Percentiles rank a stretch among this genome's conserved stretches.
These are phyloP conservation scores for Eucalyptus curtisii DNA, from an alignment of 345 rosid genomes.

Conservation along the genomic window DNA sequence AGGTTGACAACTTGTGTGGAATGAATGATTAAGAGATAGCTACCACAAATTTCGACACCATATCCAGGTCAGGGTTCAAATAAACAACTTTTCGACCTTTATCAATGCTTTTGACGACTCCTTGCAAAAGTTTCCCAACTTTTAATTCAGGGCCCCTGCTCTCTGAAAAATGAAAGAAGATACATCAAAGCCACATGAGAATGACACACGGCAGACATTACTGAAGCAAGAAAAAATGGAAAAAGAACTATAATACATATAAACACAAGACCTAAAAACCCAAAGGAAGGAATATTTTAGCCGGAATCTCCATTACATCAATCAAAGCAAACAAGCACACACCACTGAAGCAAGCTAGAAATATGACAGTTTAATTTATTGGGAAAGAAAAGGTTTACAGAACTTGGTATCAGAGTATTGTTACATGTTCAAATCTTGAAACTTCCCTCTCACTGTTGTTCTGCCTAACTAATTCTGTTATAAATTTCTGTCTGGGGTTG, in stretches of 20 bases:
- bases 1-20: background rate
- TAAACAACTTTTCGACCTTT: slow-evolving; percentile 59
- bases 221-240: background rate
- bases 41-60: slow-evolving; percentile 73
- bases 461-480: background rate
- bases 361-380: background rate
- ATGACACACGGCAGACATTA: background rate
- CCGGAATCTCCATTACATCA: background rate
- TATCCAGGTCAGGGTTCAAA: slow-evolving; percentile 56
- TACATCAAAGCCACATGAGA: background rate
- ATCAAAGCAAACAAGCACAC: background rate
- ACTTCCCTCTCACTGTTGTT: background rate
- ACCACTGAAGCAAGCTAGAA: background rate
- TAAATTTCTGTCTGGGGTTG: background rate
- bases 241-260: background rate
- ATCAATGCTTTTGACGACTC: slow-evolving; percentile 65
- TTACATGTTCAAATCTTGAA: background rate
- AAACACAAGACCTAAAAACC: background rate
- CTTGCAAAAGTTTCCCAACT: slow-evolving; percentile 68
- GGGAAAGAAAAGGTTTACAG: background rate
- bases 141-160: slow-evolving; percentile 23
- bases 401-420: background rate
- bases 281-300: background rate
- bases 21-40: background rate
- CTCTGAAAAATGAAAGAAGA: slow-evolving; percentile 11